Percentiles rank a stretch among this genome's conserved stretches.
Evolutionary conservation across 176 grass and related monocot species (phyloP).

Genomic region (Musa schizocarpa): DNA sequence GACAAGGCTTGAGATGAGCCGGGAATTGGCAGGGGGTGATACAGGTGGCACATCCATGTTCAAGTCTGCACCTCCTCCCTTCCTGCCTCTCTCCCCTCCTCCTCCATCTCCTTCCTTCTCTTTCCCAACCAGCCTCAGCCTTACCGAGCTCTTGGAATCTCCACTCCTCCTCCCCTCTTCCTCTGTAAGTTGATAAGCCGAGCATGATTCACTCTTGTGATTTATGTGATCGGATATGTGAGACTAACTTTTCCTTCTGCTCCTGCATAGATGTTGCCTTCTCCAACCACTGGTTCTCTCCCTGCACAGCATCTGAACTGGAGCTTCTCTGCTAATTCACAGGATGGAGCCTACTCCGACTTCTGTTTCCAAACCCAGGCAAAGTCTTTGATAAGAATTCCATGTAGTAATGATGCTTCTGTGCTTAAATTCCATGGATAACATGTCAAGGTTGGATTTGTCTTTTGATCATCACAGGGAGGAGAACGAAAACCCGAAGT

Average conservation of each 20-base stretch:
- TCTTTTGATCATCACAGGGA: background rate
- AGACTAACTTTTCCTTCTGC: background rate
- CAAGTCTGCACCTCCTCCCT: constrained; percentile 81
- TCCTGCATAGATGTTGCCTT: constrained; percentile 40
- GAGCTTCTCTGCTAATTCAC: constrained; percentile 19
- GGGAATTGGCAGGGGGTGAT: constrained; percentile 11
- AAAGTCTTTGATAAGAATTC: background rate
- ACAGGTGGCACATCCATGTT: constrained; percentile 55
- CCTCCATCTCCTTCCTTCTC: constrained; percentile 62
- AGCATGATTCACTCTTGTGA: background rate
- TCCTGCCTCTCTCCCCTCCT: constrained; percentile 58
- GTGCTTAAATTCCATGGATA: too few species aligned
- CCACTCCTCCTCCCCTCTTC: constrained; percentile 61
- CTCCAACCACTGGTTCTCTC: constrained; percentile 73
- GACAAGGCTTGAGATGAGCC: constrained; percentile 9
- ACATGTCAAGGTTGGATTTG: too few species aligned
- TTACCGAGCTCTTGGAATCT: constrained; percentile 74
- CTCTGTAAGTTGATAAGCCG: constrained; percentile 41
- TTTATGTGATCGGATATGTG: background rate
- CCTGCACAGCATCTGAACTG: constrained; percentile 43
- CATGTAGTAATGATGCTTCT: too few species aligned
- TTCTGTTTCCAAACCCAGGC: constrained; percentile 58
- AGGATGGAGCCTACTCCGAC: constrained; percentile 26
- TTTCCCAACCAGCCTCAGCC: constrained; percentile 67
- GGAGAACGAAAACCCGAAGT: background rate